These are phyloP conservation scores for Herpetospermum pedunculosum DNA, from an alignment of 306 rosid genomes.

Conservation along the genomic window DNA sequence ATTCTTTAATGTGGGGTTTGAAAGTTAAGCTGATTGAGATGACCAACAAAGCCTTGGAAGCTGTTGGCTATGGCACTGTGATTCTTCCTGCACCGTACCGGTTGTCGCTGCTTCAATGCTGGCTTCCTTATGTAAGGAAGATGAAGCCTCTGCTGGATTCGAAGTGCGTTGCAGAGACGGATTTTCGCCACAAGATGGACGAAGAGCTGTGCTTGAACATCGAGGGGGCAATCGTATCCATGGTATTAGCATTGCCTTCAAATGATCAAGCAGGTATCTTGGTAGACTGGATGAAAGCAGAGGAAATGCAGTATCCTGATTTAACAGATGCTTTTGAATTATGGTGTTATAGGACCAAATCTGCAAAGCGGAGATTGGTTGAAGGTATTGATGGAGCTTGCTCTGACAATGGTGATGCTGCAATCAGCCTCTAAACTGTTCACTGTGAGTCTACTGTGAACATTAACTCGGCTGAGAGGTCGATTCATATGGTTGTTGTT, in stretches of 20 bases:
- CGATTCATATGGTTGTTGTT: not conserved
- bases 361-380: constrained; percentile 74
- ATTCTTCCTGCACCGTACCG: constrained; percentile 62
- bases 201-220: constrained; percentile 68
- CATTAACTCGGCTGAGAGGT: not conserved
- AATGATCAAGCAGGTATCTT: constrained; percentile 89
- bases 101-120: constrained; percentile 42
- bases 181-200: constrained; percentile 56
- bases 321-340: constrained; percentile 86
- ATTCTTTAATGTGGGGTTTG: constrained; percentile 67
- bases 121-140: constrained; percentile 84
- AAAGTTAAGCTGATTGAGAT: constrained; percentile 68
- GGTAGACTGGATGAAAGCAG: constrained; percentile 61
- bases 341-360: constrained; percentile 88
- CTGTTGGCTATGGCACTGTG: constrained; percentile 83
- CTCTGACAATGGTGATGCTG: not conserved
- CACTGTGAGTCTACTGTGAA: not conserved
- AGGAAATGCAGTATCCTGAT: constrained; percentile 61
- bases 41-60: constrained; percentile 78
- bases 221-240: constrained; percentile 68
- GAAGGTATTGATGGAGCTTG: constrained; percentile 39
- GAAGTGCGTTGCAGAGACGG: constrained; percentile 33
- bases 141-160: constrained; percentile 69
- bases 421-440: constrained; percentile 15
- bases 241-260: constrained; percentile 72